Conservation (phyloP, 441 rosid genomes). For the Brassica balearica region DNA sequence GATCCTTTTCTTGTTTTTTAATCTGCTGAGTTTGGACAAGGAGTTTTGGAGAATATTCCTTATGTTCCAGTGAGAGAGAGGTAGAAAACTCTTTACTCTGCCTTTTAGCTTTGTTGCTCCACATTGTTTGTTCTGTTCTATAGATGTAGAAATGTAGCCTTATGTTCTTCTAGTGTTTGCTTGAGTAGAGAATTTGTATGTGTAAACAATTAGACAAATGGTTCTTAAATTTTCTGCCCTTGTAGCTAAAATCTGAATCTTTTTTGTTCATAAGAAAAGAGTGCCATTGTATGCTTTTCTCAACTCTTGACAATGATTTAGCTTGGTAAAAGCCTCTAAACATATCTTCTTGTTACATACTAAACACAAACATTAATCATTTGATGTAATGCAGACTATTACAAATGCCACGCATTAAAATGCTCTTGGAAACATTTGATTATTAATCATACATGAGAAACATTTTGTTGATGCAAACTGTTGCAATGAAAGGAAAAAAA, state of each 20-base stretch:
- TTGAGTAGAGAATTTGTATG: too few species aligned
- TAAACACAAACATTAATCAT: neutral
- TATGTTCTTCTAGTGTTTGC: too few species aligned
- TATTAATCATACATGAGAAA: constrained; percentile 9
- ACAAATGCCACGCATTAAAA: neutral
- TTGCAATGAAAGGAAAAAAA: neutral
- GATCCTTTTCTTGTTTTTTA: neutral
- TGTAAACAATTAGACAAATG: neutral
- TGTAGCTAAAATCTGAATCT: neutral
- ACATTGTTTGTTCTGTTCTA: too few species aligned
- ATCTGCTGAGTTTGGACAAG: too few species aligned
- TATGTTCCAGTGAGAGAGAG: too few species aligned
- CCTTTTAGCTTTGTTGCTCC: too few species aligned
- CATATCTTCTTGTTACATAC: constrained; percentile 25
- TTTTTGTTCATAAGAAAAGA: constrained; percentile 46
- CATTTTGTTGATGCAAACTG: constrained; percentile 10
- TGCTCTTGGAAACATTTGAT: neutral
- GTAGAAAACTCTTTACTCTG: too few species aligned
- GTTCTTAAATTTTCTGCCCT: neutral
- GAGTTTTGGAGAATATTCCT: too few species aligned
- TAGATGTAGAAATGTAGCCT: too few species aligned
- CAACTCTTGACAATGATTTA: constrained; percentile 79
- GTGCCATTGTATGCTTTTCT: constrained; percentile 89
- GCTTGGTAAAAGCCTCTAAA: neutral
- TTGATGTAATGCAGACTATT: constrained; percentile 47